Conservation (phyloP, 2,329 filamentous ascomycete species). For the Pseudogymnoascus verrucosus region DNA sequence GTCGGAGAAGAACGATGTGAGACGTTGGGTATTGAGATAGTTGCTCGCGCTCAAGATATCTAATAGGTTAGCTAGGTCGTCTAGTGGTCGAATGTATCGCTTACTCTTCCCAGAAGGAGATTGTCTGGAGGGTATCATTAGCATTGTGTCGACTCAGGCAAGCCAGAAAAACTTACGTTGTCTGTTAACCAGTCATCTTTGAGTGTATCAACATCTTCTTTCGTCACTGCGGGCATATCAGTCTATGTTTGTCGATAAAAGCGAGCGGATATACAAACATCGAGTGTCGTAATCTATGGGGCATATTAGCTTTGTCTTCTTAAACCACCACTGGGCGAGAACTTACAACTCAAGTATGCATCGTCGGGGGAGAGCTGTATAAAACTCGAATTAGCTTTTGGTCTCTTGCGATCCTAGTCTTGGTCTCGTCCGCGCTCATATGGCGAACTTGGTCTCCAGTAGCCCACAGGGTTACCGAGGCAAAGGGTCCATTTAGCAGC, state of each 20-base stretch:
- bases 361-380: slow-evolving; percentile 51
- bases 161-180: slow-evolving; percentile 54
- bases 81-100: slow-evolving; percentile 10
- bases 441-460: background rate
- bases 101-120: slow-evolving; percentile 97
- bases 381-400: background rate
- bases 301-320: background rate
- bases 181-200: slow-evolving; percentile 95
- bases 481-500: background rate
- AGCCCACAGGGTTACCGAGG: background rate
- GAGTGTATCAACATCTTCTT: slow-evolving; percentile 80
- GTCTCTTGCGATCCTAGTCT: background rate
- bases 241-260: slow-evolving; percentile 14
- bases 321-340: background rate
- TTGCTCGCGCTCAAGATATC: slow-evolving; percentile 83
- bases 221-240: slow-evolving; percentile 55
- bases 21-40: slow-evolving; percentile 72
- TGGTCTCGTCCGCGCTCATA: background rate
- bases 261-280: slow-evolving; percentile 36
- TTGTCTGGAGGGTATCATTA: slow-evolving; percentile 53
- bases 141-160: slow-evolving; percentile 8
- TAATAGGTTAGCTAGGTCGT: slow-evolving; percentile 24
- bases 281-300: slow-evolving; percentile 55
- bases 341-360: slow-evolving; percentile 63
- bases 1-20: slow-evolving; percentile 82